Evolutionary conservation across 805 yeast species (phyloP).

Genomic region (Saccharomycopsis schoenii): DNA sequence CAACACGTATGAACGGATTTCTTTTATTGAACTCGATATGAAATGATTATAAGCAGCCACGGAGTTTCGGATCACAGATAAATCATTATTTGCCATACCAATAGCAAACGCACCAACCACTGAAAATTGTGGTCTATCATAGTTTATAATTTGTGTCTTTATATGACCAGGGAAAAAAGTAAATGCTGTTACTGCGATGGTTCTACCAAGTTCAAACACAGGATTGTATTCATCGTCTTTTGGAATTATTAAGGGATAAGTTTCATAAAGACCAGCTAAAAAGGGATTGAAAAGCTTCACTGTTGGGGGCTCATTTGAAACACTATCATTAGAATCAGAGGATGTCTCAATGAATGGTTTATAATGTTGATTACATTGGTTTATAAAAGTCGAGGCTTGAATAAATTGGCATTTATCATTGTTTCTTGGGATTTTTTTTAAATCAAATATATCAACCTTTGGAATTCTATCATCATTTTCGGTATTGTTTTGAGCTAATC

Average conservation of each 20-base stretch:
- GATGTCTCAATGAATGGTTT: not conserved
- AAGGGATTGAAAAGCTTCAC: not conserved
- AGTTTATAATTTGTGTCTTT: conserved; percentile 26
- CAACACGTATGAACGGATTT: conserved; percentile 21
- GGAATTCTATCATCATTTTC: not conserved
- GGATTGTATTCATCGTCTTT: conserved; percentile 54
- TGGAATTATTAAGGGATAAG: conserved; percentile 24
- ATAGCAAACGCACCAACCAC: conserved; percentile 31
- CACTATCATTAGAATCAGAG: not conserved
- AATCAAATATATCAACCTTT: not conserved
- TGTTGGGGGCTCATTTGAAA: not conserved
- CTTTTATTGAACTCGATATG: conserved; percentile 27
- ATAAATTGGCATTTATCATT: not conserved
- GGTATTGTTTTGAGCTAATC: not conserved
- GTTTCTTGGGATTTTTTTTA: not conserved
- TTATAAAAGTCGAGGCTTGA: not conserved
- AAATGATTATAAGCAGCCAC: conserved; percentile 37
- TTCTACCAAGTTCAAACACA: conserved; percentile 46
- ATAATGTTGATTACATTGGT: not conserved
- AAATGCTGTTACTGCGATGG: conserved; percentile 34
- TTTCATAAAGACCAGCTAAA: not conserved
- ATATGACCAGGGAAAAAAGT: conserved; percentile 32
- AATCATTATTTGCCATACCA: conserved; percentile 26
- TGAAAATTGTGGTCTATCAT: conserved; percentile 28
- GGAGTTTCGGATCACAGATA: conserved; percentile 23